Conservation (phyloP, 768 basidiomycete genomes). For the Hortiboletus flavorubellus region DNA sequence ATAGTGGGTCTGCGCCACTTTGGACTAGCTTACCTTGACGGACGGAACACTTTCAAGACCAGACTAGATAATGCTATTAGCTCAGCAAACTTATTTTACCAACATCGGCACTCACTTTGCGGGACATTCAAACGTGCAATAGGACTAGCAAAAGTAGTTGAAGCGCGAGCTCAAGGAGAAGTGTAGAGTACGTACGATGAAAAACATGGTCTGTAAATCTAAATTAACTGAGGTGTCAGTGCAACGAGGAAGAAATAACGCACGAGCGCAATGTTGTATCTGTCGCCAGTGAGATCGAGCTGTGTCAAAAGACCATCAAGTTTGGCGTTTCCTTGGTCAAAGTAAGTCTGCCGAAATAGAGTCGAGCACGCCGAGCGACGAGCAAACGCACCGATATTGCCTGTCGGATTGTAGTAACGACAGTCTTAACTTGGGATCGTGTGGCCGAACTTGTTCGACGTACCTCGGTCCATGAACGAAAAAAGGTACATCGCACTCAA, state of each 20-base stretch:
- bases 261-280: conserved; percentile 68
- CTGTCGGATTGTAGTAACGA: conserved; percentile 26
- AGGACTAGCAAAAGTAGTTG: conserved; percentile 11
- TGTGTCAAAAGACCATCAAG: conserved; percentile 59
- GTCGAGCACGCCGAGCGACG: not conserved
- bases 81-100: not conserved
- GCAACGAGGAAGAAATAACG: conserved; percentile 1
- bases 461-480: conserved; percentile 63
- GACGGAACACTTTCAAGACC: conserved; percentile 59
- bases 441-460: conserved; percentile 3
- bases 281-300: conserved; percentile 52
- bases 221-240: not conserved
- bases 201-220: conserved; percentile 57
- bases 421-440: not conserved
- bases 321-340: conserved; percentile 52
- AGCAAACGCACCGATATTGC: conserved; percentile 48
- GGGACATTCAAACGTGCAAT: conserved; percentile 57
- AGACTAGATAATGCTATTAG: conserved; percentile 7
- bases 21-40: conserved; percentile 46
- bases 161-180: not conserved
- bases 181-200: conserved; percentile 47
- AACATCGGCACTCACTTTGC: conserved; percentile 46
- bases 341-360: not conserved
- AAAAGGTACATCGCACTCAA: conserved; percentile 58
- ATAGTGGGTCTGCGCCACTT: not conserved